phyloP scores from a whole-genome alignment of 2,329 filamentous ascomycete genomes.

The Exserohilum turcica region DNA sequence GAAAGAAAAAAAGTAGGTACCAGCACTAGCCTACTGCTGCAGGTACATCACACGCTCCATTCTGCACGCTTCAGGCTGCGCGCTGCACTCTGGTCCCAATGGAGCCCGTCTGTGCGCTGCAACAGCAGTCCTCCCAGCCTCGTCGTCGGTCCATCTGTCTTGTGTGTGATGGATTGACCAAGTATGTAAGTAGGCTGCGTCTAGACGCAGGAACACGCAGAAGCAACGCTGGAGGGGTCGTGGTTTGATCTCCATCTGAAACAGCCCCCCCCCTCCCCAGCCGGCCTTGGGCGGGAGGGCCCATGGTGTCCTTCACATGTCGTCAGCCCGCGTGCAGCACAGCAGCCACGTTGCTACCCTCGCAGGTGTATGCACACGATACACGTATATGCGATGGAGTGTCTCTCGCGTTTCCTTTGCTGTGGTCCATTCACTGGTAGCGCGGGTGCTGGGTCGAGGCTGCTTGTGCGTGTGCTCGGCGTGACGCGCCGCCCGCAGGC shows the following conservation, averaged over 20 bases:
- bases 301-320: constrained; percentile 21
- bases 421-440: constrained; percentile 16
- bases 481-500: constrained; percentile 37
- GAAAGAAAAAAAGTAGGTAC: not conserved
- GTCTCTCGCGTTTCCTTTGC: not conserved
- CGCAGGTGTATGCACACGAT: no score
- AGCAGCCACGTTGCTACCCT: no score
- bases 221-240: constrained; percentile 38
- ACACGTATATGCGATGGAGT: no score
- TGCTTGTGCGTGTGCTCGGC: constrained; percentile 24
- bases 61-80: constrained; percentile 4
- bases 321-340: no score
- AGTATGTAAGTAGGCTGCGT: constrained; percentile 28
- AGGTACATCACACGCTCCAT: constrained; percentile 16
- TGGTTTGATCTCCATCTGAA: constrained; percentile 49
- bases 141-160: constrained; percentile 21
- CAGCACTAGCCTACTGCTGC: constrained; percentile 13
- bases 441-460: constrained; percentile 8
- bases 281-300: constrained; percentile 24
- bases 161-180: constrained; percentile 33
- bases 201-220: constrained; percentile 46
- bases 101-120: constrained; percentile 14
- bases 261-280: constrained; percentile 32
- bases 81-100: constrained; percentile 16
- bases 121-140: constrained; percentile 23